Evolutionary conservation across 139 green algal species (phyloP), one percentile per base, ranked within the genome.

Genomic region (Closterium sp.): DNA sequence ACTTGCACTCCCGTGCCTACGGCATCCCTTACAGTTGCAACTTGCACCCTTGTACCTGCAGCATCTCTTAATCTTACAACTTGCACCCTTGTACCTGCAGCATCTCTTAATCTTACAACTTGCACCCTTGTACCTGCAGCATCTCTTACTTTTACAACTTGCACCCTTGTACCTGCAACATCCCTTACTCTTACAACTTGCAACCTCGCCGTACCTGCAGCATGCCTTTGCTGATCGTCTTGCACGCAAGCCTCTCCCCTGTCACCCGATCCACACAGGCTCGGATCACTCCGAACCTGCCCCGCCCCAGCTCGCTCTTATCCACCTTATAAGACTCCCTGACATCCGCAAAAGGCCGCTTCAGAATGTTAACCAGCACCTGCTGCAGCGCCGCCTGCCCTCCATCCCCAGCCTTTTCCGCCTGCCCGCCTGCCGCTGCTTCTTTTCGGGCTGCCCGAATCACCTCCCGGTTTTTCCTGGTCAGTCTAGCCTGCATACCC

Each of bases 151-250:
- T 7, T 62, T 70, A 17, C 45, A 17, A 19, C 32, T 70, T 70
- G 11, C 11, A 70, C 10, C 11, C 45, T 17, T 4, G 10, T 70
- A 70, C 45, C 45, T 70, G 89, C 89, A 87, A 4, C 84, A n/a
- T 87, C 84, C 27, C 11, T 93, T 89, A 31, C 95, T 5, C 42
- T 95, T 70, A 70, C 45, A 17, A 2, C 32, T 70, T 70, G 11
- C 11, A 70, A 1, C 10, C 45, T 17, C 6, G 11, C 10, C 89
- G 10, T 70, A 92, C 89, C 89, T 87, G 50, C 91, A 99, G 95
- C 94, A 98, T 98, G 88, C 94, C 94, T 99, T n/a, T n/a, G n/a
- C n/a, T n/a, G n/a, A n/a, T n/a, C 45, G 96, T 96, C 92, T 98
- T 98, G 96, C 96, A 97, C 2, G 97, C 97, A 10, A 95, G 96